A percentile compares a stretch with the other conserved stretches of the same genome.
Evolutionary conservation across 208 protist genomes (phyloP).

Genomic region (Chromosphaera perkinsii): DNA sequence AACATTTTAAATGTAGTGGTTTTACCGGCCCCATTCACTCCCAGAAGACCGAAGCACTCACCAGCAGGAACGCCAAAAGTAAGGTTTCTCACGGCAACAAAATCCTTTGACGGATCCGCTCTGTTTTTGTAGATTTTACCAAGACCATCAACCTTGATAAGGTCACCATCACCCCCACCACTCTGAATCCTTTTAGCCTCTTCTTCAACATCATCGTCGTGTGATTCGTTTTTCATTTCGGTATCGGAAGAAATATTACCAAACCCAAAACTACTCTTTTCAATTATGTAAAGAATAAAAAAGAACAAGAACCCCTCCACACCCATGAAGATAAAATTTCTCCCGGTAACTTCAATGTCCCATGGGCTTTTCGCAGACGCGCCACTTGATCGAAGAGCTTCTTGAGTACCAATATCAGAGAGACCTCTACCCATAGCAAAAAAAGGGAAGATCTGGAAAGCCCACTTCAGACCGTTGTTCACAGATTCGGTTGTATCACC

Average conservation of each 20-base stretch:
- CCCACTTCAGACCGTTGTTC: no score
- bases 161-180: not conserved
- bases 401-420: no score
- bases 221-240: no score
- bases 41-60: slow-evolving; percentile 56
- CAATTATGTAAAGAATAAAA: no score
- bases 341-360: no score
- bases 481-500: no score
- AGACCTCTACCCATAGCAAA: no score
- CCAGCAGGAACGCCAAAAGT: slow-evolving; percentile 26
- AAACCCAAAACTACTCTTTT: slow-evolving; percentile 3
- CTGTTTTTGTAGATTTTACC: slow-evolving; percentile 28
- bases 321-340: slow-evolving; percentile 17
- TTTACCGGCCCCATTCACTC: slow-evolving; percentile 56
- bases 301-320: slow-evolving; percentile 4
- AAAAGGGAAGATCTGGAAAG: no score
- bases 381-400: no score
- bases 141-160: not conserved
- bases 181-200: not conserved
- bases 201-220: no score
- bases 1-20: slow-evolving; percentile 51
- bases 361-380: no score
- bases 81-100: slow-evolving; percentile 29
- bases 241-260: not conserved
- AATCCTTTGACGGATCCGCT: not conserved